Evolutionary conservation across 2,329 filamentous ascomycete species (phyloP).

Genomic region (Colletotrichum sp.): DNA sequence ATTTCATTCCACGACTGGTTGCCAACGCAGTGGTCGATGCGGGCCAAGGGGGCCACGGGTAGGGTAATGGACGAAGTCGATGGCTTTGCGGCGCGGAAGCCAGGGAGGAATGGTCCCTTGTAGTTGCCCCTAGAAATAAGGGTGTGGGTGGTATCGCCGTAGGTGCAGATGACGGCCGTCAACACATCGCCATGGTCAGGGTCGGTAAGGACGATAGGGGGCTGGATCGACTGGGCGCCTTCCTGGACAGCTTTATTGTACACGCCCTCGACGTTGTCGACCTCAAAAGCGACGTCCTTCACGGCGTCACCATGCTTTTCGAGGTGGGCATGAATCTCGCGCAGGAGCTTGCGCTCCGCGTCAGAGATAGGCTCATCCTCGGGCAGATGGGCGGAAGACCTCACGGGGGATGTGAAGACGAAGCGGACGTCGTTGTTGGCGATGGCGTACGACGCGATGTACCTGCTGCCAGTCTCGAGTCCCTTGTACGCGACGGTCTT

Average conservation of each 20-base stretch:
- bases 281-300: conserved; percentile 94
- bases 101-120: conserved; percentile 80
- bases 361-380: conserved; percentile 64
- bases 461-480: conserved; percentile 84
- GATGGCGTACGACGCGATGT: conserved; percentile 83
- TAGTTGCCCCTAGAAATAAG: conserved; percentile 77
- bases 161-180: conserved; percentile 84
- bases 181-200: conserved; percentile 69
- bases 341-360: conserved; percentile 69
- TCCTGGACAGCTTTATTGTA: conserved; percentile 74
- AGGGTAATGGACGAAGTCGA: conserved; percentile 46
- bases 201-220: conserved; percentile 60
- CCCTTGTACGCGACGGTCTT: conserved; percentile 81
- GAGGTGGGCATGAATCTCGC: conserved; percentile 81
- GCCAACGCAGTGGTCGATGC: conserved; percentile 95
- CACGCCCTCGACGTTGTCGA: conserved; percentile 84
- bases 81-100: conserved; percentile 66
- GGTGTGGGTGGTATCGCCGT: conserved; percentile 95
- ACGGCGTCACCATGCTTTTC: conserved; percentile 91
- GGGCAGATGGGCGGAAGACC: conserved; percentile 60
- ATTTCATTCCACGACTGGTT: conserved; percentile 97
- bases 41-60: conserved; percentile 70
- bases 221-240: conserved; percentile 66
- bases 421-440: conserved; percentile 79
- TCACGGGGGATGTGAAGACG: conserved; percentile 82